Base-by-base conservation (phyloP, 306 rosid species). In the Bauhinia variegata region DNA sequence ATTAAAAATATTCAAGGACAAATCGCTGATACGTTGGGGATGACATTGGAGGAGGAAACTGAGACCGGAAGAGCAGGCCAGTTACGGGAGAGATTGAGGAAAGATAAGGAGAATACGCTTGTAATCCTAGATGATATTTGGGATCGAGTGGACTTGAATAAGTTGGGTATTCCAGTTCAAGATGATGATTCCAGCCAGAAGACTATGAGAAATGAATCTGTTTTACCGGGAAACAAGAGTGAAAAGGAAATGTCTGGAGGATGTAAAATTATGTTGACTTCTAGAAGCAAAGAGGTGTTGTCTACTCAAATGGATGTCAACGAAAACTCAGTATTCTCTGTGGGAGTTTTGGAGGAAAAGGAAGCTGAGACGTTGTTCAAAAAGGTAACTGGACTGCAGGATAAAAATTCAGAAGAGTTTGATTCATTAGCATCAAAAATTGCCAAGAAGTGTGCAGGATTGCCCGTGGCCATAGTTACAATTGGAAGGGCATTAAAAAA, bases 201-300 rank as follows among this genome's bases (percentile, higher is more conserved):
- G n/a, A n/a, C n/a, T 37, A 1, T 10, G 7, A 37, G 8, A 12
- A 43, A 30, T 9, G 15, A 2, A 7, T 4, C 7, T 6, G 60
- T 1, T 0, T 28, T 13, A 1, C 8, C 16, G 1, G 13, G 8
- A 2, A 17, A 10, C 46, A 5, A 9, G 65, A 12, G 1, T 7
- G 0, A 43, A 4, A 8, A 5, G 4, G 48, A 12, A 49, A 11
- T 6, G 16, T 49, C 59, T 9, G 51, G 6, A 38, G 23, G 13
- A 8, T 19, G 44, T 30, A 65, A 65, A 28, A 65, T 65, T 18
- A 36, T 65, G 60, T 14, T 65, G 2, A 65, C 50, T 51, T 65
- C 71, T 2, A 65, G 71, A 18, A 34, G 5, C 9, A 38, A 30
- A 41, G 53, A 38, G 0, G 52, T 67, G 2, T 11, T 67, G 52